Base-by-base conservation (phyloP, 129 eudicot genomes). In the Flaveria brownii region DNA sequence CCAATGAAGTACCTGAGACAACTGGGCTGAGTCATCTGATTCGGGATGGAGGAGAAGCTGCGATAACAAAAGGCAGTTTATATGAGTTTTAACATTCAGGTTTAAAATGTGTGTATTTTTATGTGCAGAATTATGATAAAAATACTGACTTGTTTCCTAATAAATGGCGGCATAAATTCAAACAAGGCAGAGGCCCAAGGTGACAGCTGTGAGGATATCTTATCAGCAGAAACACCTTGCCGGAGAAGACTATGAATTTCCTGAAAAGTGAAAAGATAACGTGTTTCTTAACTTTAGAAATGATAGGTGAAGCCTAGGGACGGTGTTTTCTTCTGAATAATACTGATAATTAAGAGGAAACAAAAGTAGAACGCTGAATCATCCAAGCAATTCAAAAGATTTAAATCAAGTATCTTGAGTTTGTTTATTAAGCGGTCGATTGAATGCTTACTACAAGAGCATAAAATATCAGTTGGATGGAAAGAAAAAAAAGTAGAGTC, bases 121-220 rank as follows among this genome's bases (percentile, higher is more conserved):
- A 59, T 62, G 45, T 33, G 62, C 13, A 25, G 56, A 42, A 43
- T 17, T 20, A 70, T 69, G 43, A 33, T 15, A 17, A 18, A 36
- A 1, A 3, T 12, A 68, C 16, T 12, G 64, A 86, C 98, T 96
- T 92, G 98, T 59, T 92, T 88, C 74, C 78, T 92, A 25, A 92
- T 89, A 78, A 92, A 92, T 30, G 84, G 86, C 71, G 98, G 98
- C 78, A 92, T 74, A 78, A 92, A 92, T 60, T 90, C 96, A 77
- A 92, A 87, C 69, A 92, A 82, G 45, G 98, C 96, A 79, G 96
- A 92, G 75, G 98, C 93, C 98, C 98, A 92, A 17, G 98, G 98
- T 81, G 98, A 92, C 49, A 92, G 88, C 43, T 92, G 93, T 72
- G 88, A 71, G 28, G 96, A 89, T 81, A 92, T 90, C 46, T 83